These are phyloP conservation scores for Phytophthora chlamydospora DNA, from an alignment of 352 stramenopile species.

Conservation along the genomic window DNA sequence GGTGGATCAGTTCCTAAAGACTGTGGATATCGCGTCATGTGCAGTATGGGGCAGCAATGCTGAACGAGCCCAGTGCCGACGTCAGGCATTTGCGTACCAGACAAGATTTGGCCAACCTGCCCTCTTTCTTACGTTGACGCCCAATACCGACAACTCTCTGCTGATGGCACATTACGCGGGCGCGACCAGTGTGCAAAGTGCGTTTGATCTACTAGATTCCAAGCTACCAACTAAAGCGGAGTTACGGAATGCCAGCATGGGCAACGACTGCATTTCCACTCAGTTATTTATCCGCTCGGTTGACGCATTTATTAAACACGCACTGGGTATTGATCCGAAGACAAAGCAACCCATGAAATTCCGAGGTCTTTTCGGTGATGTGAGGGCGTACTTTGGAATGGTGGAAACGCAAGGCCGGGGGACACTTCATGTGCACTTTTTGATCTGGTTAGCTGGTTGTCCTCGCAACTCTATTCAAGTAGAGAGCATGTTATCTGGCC, in stretches of 20 bases:
- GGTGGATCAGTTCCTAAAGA: background rate
- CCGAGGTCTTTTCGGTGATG: background rate
- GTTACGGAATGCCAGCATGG: constrained; percentile 1
- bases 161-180: constrained; percentile 10
- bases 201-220: constrained; percentile 2
- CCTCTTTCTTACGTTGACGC: constrained; percentile 8
- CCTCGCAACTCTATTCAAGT: constrained; percentile 1
- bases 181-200: background rate
- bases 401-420: constrained; percentile 7
- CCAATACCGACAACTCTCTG: constrained; percentile 1
- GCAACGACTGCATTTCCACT: constrained; percentile 2
- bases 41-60: constrained; percentile 14
- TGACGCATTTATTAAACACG: constrained; percentile 8
- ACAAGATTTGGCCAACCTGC: background rate
- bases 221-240: constrained; percentile 1
- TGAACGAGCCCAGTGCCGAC: constrained; percentile 8
- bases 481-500: background rate
- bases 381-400: constrained; percentile 9
- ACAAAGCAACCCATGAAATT: constrained; percentile 5
- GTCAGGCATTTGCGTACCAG: constrained; percentile 7
- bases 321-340: constrained; percentile 3
- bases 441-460: constrained; percentile 4
- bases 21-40: constrained; percentile 3
- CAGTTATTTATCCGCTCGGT: constrained; percentile 3
- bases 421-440: constrained; percentile 5